Conservation (phyloP, 2,329 filamentous ascomycete genomes). For the Onygenales sp. region DNA sequence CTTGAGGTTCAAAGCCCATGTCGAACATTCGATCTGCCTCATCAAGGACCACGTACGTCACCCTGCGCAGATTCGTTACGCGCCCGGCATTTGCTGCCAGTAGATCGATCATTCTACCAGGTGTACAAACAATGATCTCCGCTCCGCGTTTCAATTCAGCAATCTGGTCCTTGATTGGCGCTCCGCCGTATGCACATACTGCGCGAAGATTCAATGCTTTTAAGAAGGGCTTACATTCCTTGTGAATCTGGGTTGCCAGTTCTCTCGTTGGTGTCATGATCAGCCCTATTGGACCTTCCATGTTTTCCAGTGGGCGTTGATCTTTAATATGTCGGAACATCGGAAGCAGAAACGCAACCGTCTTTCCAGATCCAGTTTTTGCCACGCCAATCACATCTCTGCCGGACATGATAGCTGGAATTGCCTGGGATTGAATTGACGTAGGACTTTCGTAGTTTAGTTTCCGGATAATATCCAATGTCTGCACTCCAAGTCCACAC, state of each 20-base stretch:
- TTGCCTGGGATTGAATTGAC: conserved; percentile 87
- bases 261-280: conserved; percentile 94
- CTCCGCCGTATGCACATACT: conserved; percentile 89
- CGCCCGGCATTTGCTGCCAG: conserved; percentile 88
- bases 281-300: conserved; percentile 78
- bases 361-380: conserved; percentile 97
- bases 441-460: conserved; percentile 84
- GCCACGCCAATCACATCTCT: conserved; percentile 92
- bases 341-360: conserved; percentile 84
- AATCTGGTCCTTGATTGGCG: conserved; percentile 95
- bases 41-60: conserved; percentile 90
- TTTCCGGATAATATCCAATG: conserved; percentile 71
- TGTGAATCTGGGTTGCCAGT: conserved; percentile 84
- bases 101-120: conserved; percentile 91
- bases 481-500: conserved; percentile 79
- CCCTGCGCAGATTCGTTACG: conserved; percentile 79
- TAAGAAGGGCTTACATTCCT: conserved; percentile 88
- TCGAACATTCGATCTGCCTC: conserved; percentile 99
- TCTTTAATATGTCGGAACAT: conserved; percentile 99
- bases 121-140: conserved; percentile 90
- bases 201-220: conserved; percentile 76
- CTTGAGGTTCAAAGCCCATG: conserved; percentile 98
- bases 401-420: conserved; percentile 92
- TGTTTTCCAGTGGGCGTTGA: conserved; percentile 68
- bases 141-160: conserved; percentile 90